These are phyloP conservation scores for Arthrobotrys sinensis DNA, from an alignment of 2,329 filamentous ascomycete genomes.

Conservation along the genomic window DNA sequence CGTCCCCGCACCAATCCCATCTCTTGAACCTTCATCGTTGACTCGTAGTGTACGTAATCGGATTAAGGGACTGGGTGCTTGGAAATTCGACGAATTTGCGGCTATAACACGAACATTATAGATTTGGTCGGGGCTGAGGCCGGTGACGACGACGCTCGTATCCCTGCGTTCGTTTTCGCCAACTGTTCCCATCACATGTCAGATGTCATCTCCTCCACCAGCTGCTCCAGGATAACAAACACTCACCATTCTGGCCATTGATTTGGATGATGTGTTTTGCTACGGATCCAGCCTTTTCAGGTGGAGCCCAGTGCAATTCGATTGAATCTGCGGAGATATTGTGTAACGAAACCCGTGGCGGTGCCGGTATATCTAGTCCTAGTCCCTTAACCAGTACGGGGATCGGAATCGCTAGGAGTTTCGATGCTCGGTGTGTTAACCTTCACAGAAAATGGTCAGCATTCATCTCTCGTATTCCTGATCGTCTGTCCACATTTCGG, in stretches of 20 bases:
- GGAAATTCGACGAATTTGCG: conserved; percentile 91
- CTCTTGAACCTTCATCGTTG: conserved; percentile 67
- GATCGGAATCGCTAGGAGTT: conserved; percentile 90
- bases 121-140: conserved; percentile 86
- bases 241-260: conserved; percentile 88
- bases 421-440: conserved; percentile 82
- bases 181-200: conserved; percentile 71
- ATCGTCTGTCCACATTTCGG: conserved; percentile 28
- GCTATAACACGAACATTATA: conserved; percentile 96
- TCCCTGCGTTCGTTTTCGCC: conserved; percentile 82
- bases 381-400: conserved; percentile 91
- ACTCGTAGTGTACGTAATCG: conserved; percentile 81
- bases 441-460: conserved; percentile 67
- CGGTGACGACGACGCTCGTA: conserved; percentile 90
- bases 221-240: background rate
- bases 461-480: conserved; percentile 4
- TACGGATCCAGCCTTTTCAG: conserved; percentile 77
- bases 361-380: conserved; percentile 91
- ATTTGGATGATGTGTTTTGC: conserved; percentile 92
- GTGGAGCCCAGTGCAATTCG: conserved; percentile 89
- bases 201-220: conserved; percentile 7
- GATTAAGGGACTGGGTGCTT: conserved; percentile 87
- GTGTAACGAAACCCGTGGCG: conserved; percentile 89
- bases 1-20: conserved; percentile 64
- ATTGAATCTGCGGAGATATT: conserved; percentile 90